Conservation (phyloP, 257 asterid genomes). For the Solanum appendiculatum region DNA sequence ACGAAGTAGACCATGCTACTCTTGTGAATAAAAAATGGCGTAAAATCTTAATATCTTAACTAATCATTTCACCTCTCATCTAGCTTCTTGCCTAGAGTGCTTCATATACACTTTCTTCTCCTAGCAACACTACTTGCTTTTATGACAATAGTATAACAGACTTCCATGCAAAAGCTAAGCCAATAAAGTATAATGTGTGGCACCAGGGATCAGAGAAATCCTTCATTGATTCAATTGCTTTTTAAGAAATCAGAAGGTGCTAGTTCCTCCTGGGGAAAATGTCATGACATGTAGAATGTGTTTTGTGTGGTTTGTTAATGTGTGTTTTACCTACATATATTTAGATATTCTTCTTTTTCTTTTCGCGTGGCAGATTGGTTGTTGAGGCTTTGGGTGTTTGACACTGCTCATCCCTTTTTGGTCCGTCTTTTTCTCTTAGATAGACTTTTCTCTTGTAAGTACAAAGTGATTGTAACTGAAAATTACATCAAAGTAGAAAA, state of each 20-base stretch:
- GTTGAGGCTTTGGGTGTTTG: background rate
- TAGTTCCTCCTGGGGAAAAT: background rate
- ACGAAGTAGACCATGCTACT: background rate
- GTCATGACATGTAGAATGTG: background rate
- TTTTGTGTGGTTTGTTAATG: constrained; percentile 2
- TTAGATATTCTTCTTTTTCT: background rate
- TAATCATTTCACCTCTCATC: background rate
- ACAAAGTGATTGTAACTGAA: constrained; percentile 8
- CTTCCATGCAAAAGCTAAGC: background rate
- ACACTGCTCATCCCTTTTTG: background rate
- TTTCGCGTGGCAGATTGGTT: background rate
- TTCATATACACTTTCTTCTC: background rate
- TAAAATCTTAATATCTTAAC: background rate
- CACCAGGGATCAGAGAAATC: background rate
- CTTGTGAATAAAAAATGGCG: background rate
- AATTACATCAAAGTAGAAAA: background rate
- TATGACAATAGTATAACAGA: background rate
- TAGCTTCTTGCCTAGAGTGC: background rate
- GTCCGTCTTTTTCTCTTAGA: background rate
- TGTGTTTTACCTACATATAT: background rate
- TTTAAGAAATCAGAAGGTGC: background rate
- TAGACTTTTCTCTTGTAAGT: constrained; percentile 5
- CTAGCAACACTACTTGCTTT: background rate
- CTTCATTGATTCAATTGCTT: background rate
- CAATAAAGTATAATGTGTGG: background rate